These are phyloP conservation scores for Hortiboletus campestris DNA, from an alignment of 768 basidiomycete genomes.

Conservation along the genomic window DNA sequence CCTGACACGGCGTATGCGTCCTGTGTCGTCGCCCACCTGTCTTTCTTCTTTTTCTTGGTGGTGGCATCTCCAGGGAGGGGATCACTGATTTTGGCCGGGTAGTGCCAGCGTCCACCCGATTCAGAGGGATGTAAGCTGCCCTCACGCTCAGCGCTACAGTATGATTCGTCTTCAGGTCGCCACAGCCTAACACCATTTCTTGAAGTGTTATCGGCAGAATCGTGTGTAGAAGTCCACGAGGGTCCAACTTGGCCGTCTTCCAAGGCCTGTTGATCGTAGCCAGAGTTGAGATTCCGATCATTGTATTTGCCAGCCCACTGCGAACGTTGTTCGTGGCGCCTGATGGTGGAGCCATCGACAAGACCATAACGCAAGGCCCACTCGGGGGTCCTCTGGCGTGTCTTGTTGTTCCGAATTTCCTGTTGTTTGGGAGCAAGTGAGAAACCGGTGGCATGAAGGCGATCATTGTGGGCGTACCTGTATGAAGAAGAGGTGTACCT, in stretches of 20 bases:
- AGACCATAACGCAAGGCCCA: conserved; percentile 92
- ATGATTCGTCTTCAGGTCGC: conserved; percentile 74
- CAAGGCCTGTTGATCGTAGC: conserved; percentile 65
- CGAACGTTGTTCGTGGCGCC: conserved; percentile 74
- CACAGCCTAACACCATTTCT: conserved; percentile 56
- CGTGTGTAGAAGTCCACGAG: conserved; percentile 8
- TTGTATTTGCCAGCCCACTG: conserved; percentile 89
- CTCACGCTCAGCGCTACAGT: conserved; percentile 48
- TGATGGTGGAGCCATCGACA: conserved; percentile 73
- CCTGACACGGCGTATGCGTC: conserved; percentile 62
- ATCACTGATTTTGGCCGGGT: conserved; percentile 83
- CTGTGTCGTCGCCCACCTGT: conserved; percentile 83
- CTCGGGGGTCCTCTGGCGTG: conserved; percentile 87
- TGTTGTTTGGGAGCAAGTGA: conserved; percentile 32
- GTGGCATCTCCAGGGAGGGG: conserved; percentile 35
- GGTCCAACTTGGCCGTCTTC: conserved; percentile 75
- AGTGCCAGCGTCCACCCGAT: conserved; percentile 65
- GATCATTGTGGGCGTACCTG: conserved; percentile 47
- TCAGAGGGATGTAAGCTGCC: conserved; percentile 38
- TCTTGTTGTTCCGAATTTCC: conserved; percentile 97
- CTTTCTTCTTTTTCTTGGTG: conserved; percentile 71
- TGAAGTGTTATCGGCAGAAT: conserved; percentile 5
- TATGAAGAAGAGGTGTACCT: conserved; percentile 92
- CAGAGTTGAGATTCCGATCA: conserved; percentile 70
- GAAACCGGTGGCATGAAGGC: background rate